Conservation (phyloP, 2,329 filamentous ascomycete species). For the Fusarium tjaetaba region DNA sequence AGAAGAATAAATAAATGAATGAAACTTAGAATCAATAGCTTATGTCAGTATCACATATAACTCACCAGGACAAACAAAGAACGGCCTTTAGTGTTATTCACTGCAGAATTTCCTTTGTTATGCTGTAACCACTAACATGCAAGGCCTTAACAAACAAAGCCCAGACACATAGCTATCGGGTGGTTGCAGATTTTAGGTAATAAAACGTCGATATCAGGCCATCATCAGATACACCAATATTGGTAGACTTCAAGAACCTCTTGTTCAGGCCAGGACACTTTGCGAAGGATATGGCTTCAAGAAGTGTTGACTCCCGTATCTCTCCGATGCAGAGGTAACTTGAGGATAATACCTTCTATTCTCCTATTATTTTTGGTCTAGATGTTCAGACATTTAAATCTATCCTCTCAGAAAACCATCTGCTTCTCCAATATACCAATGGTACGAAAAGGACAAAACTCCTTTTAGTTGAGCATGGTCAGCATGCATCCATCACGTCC, state of each 20-base stretch:
- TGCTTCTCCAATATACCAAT: background rate
- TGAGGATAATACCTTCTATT: background rate
- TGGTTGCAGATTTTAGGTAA: background rate
- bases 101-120: background rate
- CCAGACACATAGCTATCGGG: too few species aligned
- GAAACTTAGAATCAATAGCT: background rate
- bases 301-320: background rate
- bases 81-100: background rate
- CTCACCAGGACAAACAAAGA: background rate
- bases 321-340: background rate
- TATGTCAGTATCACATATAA: background rate
- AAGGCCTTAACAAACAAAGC: background rate
- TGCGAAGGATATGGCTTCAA: background rate
- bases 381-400: too few species aligned
- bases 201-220: background rate
- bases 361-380: background rate
- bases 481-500: background rate
- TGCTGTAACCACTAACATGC: background rate
- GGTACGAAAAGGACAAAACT: background rate
- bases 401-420: background rate
- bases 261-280: background rate
- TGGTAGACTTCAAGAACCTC: too few species aligned
- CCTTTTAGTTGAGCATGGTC: background rate
- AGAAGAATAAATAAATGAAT: background rate
- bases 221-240: background rate